Conservation (phyloP, 805 yeast species). For the Candida yuanshanica region DNA sequence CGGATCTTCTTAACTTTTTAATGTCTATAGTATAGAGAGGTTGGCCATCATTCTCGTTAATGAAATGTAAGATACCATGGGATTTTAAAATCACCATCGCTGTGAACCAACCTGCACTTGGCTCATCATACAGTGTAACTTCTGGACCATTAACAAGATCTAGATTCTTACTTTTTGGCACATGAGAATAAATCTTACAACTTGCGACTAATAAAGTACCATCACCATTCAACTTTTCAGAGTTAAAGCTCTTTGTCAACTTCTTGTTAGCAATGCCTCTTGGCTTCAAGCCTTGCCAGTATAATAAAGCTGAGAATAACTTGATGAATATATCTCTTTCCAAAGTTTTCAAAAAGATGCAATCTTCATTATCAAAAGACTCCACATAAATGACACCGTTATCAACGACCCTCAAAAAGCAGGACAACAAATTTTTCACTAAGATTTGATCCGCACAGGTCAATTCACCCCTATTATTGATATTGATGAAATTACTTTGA, state of each 20-base stretch:
- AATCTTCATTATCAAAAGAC: constrained; percentile 2
- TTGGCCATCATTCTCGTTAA: constrained; percentile 60
- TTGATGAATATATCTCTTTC: constrained; percentile 30
- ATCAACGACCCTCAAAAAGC: neutral
- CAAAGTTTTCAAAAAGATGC: constrained; percentile 16
- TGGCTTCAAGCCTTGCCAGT: constrained; percentile 53
- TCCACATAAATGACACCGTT: constrained; percentile 3
- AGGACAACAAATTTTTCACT: constrained; percentile 5
- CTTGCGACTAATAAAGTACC: constrained; percentile 50
- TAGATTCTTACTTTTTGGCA: constrained; percentile 18
- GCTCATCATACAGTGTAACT: constrained; percentile 15
- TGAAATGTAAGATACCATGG: constrained; percentile 54
- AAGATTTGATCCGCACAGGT: constrained; percentile 1
- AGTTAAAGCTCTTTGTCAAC: constrained; percentile 14
- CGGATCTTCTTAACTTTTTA: constrained; percentile 46
- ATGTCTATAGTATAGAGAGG: constrained; percentile 54
- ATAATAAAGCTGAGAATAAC: constrained; percentile 39
- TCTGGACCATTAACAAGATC: constrained; percentile 13
- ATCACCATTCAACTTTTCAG: constrained; percentile 25
- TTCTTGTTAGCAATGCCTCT: constrained; percentile 47
- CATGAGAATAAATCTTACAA: constrained; percentile 57
- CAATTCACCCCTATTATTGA: constrained; percentile 3
- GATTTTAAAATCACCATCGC: constrained; percentile 67
- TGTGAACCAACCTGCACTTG: constrained; percentile 60
- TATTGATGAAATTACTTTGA: constrained; percentile 1